These are phyloP conservation scores for Fusarium pseudocircinatum DNA, from an alignment of 2,329 filamentous ascomycete genomes.

Conservation along the genomic window DNA sequence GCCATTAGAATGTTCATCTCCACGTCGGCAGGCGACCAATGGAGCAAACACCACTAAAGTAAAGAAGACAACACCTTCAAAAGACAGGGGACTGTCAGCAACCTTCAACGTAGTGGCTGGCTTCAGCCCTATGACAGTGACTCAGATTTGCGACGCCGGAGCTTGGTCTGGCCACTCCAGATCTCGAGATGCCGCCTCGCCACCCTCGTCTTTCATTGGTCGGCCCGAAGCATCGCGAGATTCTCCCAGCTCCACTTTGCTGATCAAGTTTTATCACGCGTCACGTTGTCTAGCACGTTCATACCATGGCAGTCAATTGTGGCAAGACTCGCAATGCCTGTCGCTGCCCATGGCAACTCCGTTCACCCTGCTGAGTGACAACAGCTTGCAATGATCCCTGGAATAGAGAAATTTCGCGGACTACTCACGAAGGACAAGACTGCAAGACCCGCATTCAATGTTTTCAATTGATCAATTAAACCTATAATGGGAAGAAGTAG, in stretches of 20 bases:
- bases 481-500: fast-evolving
- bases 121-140: not conserved
- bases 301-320: no score
- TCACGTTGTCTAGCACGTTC: fast-evolving
- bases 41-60: no score
- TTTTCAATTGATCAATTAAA: no score
- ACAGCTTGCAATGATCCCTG: not conserved
- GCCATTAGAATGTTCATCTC: fast-evolving
- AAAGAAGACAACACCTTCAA: not conserved
- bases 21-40: no score
- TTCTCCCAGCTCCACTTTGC: not conserved
- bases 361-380: not conserved
- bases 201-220: not conserved
- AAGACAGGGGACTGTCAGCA: not conserved
- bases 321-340: fast-evolving
- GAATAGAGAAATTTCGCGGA: not conserved
- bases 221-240: not conserved
- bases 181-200: not conserved
- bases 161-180: not conserved
- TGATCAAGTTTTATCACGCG: not conserved
- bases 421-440: fast-evolving
- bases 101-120: fast-evolving
- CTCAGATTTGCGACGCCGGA: not conserved
- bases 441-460: not conserved
- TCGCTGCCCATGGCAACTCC: no score